Base-by-base conservation (phyloP, 2,329 filamentous ascomycete species). In the Stagonosporopsis cucurbitacearum region DNA sequence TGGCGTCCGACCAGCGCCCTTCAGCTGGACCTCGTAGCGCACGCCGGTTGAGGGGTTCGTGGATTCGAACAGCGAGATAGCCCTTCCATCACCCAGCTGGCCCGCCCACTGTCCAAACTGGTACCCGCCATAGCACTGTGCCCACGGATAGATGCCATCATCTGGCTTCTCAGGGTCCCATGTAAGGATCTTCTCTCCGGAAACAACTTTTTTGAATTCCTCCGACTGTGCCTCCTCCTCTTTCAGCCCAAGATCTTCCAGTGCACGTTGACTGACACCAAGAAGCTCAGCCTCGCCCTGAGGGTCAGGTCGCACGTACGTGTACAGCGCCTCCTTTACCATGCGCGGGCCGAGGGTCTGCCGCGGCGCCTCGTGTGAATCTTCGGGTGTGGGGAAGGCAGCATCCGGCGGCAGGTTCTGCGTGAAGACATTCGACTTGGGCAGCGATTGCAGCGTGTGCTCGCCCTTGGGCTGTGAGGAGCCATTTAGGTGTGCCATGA, bases 121-220 rank as follows among this genome's bases (percentile, higher is more conserved):
- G 66, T 82, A 80, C 53, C 94, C 94, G 54, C 95, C 95, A 74
- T 99, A 99, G 78, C 95, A 98, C 78, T 99, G 95, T 28, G 95
- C 93, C 95, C 95, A 99, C 0, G 95, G 94, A 73, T 99, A 99
- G 39, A 95, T 87, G 19, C 90, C 72, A n/a, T 63, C 58, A 23
- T 69, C 65, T 17, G 64, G 68, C 35, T 74, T 65, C 5, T 86
- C 83, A 55, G 89, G 84, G 61, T 92, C 84, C 85, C 89, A 90
- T 45, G 92, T 94, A 52, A 90, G 85, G 13, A 97, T 83, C 69
- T 86, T 88, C 72, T 95, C 96, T 2, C 95, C 95, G 0, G 90
- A 86, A 6, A 96, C 89, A 0, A 92, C 82, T 57, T 89, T 82
- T 59, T 85, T 84, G 73, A 98, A 97, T 11, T 91, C 88, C 0